Evolutionary conservation across 148 eudicot species (phyloP).

Genomic region (Camellia lanceoleosa): DNA sequence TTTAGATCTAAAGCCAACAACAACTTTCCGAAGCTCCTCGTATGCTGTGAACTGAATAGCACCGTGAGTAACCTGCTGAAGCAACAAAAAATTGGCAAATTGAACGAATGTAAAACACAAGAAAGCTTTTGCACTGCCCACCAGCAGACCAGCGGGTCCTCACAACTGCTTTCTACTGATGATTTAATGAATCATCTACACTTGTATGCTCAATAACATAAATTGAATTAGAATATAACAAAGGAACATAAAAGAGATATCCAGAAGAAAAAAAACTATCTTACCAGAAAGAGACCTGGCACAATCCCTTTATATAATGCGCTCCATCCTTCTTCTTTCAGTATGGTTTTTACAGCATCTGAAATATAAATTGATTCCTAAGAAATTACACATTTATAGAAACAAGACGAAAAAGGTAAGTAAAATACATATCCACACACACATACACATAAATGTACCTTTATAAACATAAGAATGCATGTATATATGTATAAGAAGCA

Average conservation of each 20-base stretch:
- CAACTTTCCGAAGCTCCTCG: slow-evolving; percentile 79
- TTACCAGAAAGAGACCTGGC: slow-evolving; percentile 90
- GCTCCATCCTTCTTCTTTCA: slow-evolving; percentile 98
- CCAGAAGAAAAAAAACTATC: slow-evolving; percentile 9
- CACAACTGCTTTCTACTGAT: background rate
- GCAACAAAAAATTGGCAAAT: slow-evolving; percentile 19
- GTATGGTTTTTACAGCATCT: slow-evolving; percentile 94
- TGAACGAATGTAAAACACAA: background rate
- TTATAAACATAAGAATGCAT: background rate
- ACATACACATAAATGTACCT: background rate
- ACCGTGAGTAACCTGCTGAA: slow-evolving; percentile 98
- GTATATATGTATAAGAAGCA: slow-evolving; percentile 3
- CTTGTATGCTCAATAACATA: background rate
- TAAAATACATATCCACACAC: background rate
- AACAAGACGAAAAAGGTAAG: background rate
- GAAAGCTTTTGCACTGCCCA: slow-evolving; percentile 1
- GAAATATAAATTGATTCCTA: slow-evolving; percentile 23
- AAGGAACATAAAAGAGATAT: slow-evolving; percentile 10
- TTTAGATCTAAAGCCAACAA: slow-evolving; percentile 44
- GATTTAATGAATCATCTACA: background rate
- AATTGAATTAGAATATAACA: background rate
- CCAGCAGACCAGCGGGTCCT: background rate
- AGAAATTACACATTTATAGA: background rate
- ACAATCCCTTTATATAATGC: slow-evolving; percentile 85
- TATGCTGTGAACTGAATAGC: slow-evolving; percentile 97